Evolutionary conservation across 352 stramenopile genomes (phyloP).

Genomic region (Pythium pyrilobum): DNA sequence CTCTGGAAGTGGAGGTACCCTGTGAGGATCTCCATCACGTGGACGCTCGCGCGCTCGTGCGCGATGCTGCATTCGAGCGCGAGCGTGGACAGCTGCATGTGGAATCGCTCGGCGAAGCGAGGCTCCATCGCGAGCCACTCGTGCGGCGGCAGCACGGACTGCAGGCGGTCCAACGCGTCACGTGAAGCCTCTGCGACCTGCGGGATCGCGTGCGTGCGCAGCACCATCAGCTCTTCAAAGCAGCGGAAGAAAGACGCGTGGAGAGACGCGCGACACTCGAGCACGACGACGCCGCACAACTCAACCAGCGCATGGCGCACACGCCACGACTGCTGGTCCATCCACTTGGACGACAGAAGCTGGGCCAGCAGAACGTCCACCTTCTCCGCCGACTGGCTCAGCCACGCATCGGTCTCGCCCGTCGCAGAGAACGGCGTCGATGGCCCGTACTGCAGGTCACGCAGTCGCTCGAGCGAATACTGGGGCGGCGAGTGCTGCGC

Average conservation of each 20-base stretch:
- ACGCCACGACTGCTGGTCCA: slow-evolving; percentile 44
- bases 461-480: slow-evolving; percentile 23
- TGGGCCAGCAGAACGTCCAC: slow-evolving; percentile 55
- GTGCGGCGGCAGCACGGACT: slow-evolving; percentile 22
- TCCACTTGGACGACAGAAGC: slow-evolving; percentile 37
- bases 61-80: slow-evolving; percentile 54
- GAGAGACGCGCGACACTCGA: slow-evolving; percentile 44
- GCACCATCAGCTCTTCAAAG: slow-evolving; percentile 74
- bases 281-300: slow-evolving; percentile 54
- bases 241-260: slow-evolving; percentile 60
- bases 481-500: background rate
- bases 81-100: slow-evolving; percentile 67
- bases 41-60: slow-evolving; percentile 47
- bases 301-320: slow-evolving; percentile 53
- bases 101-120: slow-evolving; percentile 57
- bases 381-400: slow-evolving; percentile 48
- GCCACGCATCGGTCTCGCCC: slow-evolving; percentile 32
- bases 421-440: background rate
- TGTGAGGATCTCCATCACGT: slow-evolving; percentile 60
- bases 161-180: slow-evolving; percentile 19
- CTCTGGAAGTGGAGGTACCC: slow-evolving; percentile 62
- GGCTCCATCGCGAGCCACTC: slow-evolving; percentile 60
- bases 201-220: slow-evolving; percentile 46
- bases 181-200: slow-evolving; percentile 12
- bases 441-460: background rate